A percentile compares a stretch with the other conserved stretches of the same genome.
phyloP scores from a whole-genome alignment of 108 stramenopile species.

The Discostella pseudostelligera region DNA sequence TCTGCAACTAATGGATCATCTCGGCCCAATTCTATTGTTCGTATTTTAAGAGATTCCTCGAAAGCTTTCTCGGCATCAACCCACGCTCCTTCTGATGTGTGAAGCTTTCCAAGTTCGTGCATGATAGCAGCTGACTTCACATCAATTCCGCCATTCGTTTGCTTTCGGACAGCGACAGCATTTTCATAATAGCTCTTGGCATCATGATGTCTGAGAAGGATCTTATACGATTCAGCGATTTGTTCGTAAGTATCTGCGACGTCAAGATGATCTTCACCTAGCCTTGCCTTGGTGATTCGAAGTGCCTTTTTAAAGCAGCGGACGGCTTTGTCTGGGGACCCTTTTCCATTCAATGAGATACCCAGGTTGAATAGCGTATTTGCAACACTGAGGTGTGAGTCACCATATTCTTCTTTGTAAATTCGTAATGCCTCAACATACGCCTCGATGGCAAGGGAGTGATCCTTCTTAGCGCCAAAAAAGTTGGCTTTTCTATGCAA shows the following conservation, averaged over 20 bases:
- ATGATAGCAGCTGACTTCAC: conserved; percentile 41
- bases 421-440: conserved; percentile 45
- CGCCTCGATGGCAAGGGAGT: conserved; percentile 44
- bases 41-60: conserved; percentile 47
- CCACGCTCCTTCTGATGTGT: conserved; percentile 9
- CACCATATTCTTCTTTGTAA: conserved; percentile 48
- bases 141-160: conserved; percentile 27
- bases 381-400: conserved; percentile 50
- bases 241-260: conserved; percentile 54
- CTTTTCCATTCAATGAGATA: conserved; percentile 51
- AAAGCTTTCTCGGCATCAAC: conserved; percentile 51
- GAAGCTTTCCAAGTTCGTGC: conserved; percentile 44
- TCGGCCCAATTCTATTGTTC: conserved; percentile 35
- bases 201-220: conserved; percentile 31
- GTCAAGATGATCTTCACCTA: conserved; percentile 55
- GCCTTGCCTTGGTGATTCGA: conserved; percentile 31
- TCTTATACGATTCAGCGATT: conserved; percentile 41
- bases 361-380: conserved; percentile 55
- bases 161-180: conserved; percentile 40
- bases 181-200: conserved; percentile 48
- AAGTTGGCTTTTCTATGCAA: conserved; percentile 47
- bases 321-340: conserved; percentile 51
- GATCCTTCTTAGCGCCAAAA: conserved; percentile 34
- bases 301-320: conserved; percentile 47
- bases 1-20: conserved; percentile 43